Conservation (phyloP, 106 monocot genomes). For the Cymbidium sinense region DNA sequence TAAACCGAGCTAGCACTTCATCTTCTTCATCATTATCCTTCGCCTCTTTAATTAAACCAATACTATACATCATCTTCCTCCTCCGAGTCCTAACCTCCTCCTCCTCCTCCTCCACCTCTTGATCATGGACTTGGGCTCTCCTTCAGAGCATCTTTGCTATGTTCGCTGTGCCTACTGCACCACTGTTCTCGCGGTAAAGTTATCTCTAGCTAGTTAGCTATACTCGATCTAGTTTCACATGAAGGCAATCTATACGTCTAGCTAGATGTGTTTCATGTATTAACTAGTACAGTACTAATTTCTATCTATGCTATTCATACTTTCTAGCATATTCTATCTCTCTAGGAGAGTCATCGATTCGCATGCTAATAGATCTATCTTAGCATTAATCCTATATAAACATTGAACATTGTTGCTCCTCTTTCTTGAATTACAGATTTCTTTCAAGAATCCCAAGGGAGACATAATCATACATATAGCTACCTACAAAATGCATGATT, state of each 20-base stretch:
- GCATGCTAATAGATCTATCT: too few species aligned
- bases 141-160: slow-evolving; percentile 52
- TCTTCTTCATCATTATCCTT: background rate
- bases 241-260: background rate
- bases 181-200: slow-evolving; percentile 52
- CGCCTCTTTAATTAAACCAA: background rate
- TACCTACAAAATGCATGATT: background rate
- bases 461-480: background rate
- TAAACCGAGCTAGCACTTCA: background rate
- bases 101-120: background rate
- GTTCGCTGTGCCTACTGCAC: slow-evolving; percentile 61
- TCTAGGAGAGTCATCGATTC: background rate
- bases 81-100: background rate
- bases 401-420: background rate
- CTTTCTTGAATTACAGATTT: background rate
- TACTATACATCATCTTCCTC: background rate
- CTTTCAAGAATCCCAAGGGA: background rate
- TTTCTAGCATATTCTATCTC: background rate
- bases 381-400: background rate
- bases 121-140: slow-evolving; percentile 28
- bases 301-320: background rate
- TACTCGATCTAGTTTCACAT: background rate
- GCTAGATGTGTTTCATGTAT: background rate
- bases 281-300: background rate
- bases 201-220: background rate